Percentiles rank a stretch among this genome's conserved stretches.
phyloP scores from a whole-genome alignment of 148 eudicot genomes.

The Silene latifolia region DNA sequence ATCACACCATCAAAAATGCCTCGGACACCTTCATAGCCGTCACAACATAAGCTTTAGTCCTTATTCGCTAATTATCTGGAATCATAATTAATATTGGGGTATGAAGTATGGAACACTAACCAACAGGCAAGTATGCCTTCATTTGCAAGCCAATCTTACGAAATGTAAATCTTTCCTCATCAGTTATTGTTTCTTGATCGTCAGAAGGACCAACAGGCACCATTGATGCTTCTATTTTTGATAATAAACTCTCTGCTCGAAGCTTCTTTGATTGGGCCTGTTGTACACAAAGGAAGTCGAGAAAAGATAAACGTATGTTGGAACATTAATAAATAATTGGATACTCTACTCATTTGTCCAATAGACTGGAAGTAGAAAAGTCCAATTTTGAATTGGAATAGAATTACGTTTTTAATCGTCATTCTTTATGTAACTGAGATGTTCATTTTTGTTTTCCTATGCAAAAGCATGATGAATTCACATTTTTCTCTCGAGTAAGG shows the following conservation, averaged over 20 bases:
- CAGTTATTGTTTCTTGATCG: conserved; percentile 94
- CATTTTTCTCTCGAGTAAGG: background rate
- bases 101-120: conserved; percentile 39
- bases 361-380: background rate
- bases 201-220: conserved; percentile 78
- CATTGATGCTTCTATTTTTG: conserved; percentile 85
- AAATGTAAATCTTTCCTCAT: conserved; percentile 83
- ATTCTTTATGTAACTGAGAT: background rate
- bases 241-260: conserved; percentile 72
- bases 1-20: conserved; percentile 98
- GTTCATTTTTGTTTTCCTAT: background rate
- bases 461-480: background rate
- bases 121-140: conserved; percentile 97
- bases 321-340: background rate
- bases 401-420: background rate
- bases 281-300: conserved; percentile 27
- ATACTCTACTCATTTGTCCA: background rate
- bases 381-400: background rate
- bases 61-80: background rate
- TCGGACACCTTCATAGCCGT: conserved; percentile 67
- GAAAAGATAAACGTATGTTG: conserved; percentile 1
- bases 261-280: conserved; percentile 82
- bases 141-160: conserved; percentile 84
- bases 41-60: conserved; percentile 7
- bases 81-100: background rate